These are phyloP conservation scores for Aspergillus sclerotiicarbonarius DNA, from an alignment of 495 filamentous ascomycete genomes.

Conservation along the genomic window DNA sequence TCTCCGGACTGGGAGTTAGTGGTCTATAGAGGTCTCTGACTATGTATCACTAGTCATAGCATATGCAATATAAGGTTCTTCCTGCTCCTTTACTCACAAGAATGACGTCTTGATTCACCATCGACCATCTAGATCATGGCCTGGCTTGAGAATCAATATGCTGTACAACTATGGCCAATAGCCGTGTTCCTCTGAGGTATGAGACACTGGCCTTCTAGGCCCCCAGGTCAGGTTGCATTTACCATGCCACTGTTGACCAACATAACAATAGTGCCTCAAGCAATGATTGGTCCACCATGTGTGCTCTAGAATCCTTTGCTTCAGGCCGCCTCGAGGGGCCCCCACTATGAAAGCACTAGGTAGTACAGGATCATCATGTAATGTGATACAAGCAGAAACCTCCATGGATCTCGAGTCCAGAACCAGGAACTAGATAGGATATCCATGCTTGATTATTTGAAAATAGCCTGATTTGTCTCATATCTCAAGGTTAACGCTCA, in stretches of 20 bases:
- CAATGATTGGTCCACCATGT: background rate
- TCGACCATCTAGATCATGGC: background rate
- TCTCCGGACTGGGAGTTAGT: background rate
- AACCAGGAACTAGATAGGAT: background rate
- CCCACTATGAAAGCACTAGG: background rate
- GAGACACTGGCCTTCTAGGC: background rate
- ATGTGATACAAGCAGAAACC: background rate
- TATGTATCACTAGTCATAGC: background rate
- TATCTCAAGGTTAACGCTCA: background rate
- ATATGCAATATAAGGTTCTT: background rate
- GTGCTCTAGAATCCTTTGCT: background rate
- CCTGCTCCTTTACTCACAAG: background rate
- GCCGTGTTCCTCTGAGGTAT: background rate
- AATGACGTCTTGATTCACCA: background rate
- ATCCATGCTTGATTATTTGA: background rate
- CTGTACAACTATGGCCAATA: background rate
- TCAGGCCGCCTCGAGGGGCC: background rate
- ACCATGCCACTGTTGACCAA: background rate
- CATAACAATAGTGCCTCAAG: background rate
- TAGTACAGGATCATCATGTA: background rate
- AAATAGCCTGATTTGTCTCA: background rate
- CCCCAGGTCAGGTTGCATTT: background rate
- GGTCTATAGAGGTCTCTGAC: background rate
- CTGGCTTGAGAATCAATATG: background rate
- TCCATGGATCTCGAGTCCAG: background rate